A percentile compares a stretch with the other conserved stretches of the same genome.
Conservation (phyloP, 257 asterid species). For the Craterostigma plantagineum region DNA sequence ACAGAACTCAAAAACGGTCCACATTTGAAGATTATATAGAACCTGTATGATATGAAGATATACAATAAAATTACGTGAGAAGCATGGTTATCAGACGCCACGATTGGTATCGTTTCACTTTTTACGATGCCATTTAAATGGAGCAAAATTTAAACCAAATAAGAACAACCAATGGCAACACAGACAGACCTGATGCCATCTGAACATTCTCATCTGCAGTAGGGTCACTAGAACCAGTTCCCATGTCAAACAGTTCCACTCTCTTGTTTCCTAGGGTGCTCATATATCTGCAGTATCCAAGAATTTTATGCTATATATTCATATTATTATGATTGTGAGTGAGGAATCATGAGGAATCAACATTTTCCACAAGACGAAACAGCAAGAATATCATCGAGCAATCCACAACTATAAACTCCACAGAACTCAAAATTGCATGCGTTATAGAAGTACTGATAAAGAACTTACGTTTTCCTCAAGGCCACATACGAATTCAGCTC, state of each 20-base stretch:
- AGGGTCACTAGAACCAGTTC: slow-evolving; percentile 69
- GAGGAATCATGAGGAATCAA: not conserved
- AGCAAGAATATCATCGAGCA: not conserved
- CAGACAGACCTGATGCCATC: slow-evolving; percentile 67
- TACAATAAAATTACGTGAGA: too few species aligned
- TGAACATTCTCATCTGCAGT: slow-evolving; percentile 73
- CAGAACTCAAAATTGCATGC: too few species aligned
- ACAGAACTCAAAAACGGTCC: too few species aligned
- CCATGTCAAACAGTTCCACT: slow-evolving; percentile 91
- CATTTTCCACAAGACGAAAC: too few species aligned
- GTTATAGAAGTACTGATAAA: not conserved
- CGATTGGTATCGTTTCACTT: too few species aligned
- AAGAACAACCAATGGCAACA: not conserved
- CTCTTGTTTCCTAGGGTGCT: slow-evolving; percentile 89
- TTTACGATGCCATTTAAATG: not conserved
- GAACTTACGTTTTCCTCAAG: slow-evolving; percentile 4
- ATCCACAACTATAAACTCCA: too few species aligned
- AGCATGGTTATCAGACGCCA: too few species aligned
- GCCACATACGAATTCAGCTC: slow-evolving; percentile 4
- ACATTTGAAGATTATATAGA: too few species aligned
- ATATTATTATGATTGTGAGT: not conserved
- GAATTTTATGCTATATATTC: not conserved
- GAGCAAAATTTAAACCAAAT: not conserved
- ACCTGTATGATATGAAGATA: too few species aligned
- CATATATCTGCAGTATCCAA: slow-evolving; percentile 48